Evolutionary conservation across 208 protist genomes (phyloP).

Genomic region (Acanthamoeba triangularis): DNA sequence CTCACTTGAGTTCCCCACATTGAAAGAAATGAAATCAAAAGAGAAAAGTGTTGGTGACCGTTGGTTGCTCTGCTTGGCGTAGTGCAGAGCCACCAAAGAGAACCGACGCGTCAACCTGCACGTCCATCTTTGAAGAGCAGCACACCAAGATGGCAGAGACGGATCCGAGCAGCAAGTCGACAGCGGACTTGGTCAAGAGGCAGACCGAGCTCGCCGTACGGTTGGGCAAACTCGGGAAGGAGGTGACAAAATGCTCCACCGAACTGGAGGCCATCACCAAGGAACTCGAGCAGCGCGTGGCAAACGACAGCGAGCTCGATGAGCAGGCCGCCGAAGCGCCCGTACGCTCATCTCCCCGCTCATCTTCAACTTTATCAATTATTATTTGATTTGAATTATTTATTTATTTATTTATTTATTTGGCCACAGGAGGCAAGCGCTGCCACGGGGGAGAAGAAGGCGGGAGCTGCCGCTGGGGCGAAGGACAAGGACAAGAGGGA

Average conservation of each 20-base stretch:
- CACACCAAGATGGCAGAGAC: not conserved
- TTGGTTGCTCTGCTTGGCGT: too few species aligned
- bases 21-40: too few species aligned
- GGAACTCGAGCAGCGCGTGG: not conserved
- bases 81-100: too few species aligned
- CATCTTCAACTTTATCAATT: not conserved
- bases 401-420: not conserved
- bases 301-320: not conserved
- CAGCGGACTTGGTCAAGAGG: constrained; percentile 9
- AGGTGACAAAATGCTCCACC: not conserved
- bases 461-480: not conserved
- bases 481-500: constrained; percentile 33
- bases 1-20: too few species aligned
- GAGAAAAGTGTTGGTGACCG: too few species aligned
- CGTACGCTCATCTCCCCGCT: not conserved
- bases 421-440: not conserved
- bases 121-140: too few species aligned
- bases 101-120: too few species aligned
- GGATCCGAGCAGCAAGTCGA: not conserved
- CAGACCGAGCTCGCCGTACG: constrained; percentile 2
- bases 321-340: not conserved
- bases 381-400: not conserved
- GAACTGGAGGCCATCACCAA: constrained; percentile 27
- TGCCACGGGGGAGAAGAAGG: not conserved
- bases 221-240: not conserved